Conservation (phyloP, 2,329 filamentous ascomycete genomes). For the Epichloe baconii region DNA sequence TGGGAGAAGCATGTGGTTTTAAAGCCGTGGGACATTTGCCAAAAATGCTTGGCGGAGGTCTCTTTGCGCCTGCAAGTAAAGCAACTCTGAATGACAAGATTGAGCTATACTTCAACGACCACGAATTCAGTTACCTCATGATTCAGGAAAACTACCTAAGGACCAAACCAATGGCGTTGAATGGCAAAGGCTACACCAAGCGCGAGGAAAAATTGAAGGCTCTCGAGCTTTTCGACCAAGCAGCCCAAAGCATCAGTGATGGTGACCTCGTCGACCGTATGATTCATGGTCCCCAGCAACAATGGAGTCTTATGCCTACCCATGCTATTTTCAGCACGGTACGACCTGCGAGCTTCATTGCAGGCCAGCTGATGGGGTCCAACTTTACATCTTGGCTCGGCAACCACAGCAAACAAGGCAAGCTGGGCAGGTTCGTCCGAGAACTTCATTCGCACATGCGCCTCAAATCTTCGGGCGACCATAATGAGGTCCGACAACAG, state of each 20-base stretch:
- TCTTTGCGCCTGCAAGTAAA: slow-evolving; percentile 75
- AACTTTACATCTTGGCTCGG: slow-evolving; percentile 87
- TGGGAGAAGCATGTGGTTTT: slow-evolving; percentile 97
- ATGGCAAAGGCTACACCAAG: slow-evolving; percentile 39
- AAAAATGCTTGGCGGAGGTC: slow-evolving; percentile 75
- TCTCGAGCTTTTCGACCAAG: slow-evolving; percentile 76
- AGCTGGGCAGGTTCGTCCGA: slow-evolving; percentile 67
- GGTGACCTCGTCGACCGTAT: slow-evolving; percentile 92
- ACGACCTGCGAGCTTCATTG: slow-evolving; percentile 72
- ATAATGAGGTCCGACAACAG: slow-evolving; percentile 87
- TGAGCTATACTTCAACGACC: slow-evolving; percentile 97
- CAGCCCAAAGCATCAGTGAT: slow-evolving; percentile 92
- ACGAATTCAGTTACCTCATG: slow-evolving; percentile 96
- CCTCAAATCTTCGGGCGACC: slow-evolving; percentile 75
- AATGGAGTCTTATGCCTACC: slow-evolving; percentile 95
- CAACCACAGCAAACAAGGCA: slow-evolving; percentile 79
- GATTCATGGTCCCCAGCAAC: slow-evolving; percentile 96
- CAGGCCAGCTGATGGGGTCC: slow-evolving; percentile 63
- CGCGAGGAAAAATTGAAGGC: slow-evolving; percentile 65
- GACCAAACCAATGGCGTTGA: slow-evolving; percentile 58
- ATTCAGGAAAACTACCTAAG: slow-evolving; percentile 95
- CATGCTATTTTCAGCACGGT: slow-evolving; percentile 95
- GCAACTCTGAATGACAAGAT: slow-evolving; percentile 93
- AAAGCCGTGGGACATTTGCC: slow-evolving; percentile 96
- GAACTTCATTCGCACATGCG: slow-evolving; percentile 98